phyloP scores from a whole-genome alignment of 2,329 filamentous ascomycete species.

The Diaporthe amygdali region DNA sequence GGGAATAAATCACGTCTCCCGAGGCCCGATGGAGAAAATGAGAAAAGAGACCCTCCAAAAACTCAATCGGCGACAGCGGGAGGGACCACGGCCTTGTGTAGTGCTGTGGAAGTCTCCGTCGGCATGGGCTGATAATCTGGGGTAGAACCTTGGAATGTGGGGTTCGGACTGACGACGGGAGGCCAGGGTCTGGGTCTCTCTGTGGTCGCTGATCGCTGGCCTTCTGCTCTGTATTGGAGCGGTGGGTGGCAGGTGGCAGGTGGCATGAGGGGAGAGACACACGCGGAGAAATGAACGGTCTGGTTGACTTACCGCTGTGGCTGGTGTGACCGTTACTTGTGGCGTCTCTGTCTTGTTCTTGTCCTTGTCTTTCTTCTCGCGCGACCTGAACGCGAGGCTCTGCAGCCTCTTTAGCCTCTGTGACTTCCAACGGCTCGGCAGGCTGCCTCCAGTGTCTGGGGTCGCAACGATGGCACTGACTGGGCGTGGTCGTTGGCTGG shows the following conservation, averaged over 20 bases:
- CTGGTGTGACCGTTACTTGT: slow-evolving; percentile 12
- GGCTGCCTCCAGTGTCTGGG: background rate
- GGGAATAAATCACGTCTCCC: background rate
- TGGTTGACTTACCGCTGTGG: slow-evolving; percentile 21
- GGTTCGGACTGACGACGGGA: slow-evolving; percentile 12
- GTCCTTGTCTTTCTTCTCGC: slow-evolving; percentile 7
- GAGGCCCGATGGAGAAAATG: background rate
- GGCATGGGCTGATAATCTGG: slow-evolving; percentile 27
- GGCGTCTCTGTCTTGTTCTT: slow-evolving; percentile 11
- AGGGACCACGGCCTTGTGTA: background rate
- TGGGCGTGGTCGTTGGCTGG: slow-evolving; percentile 34
- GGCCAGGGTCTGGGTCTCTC: background rate
- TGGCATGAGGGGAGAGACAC: background rate
- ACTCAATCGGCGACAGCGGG: slow-evolving; percentile 10
- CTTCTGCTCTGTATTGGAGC: too few relatives aligned
- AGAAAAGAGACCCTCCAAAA: background rate
- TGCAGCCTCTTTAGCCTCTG: slow-evolving; percentile 15
- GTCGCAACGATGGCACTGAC: background rate
- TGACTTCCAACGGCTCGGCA: slow-evolving; percentile 10
- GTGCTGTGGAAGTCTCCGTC: slow-evolving; percentile 19
- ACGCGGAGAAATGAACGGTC: background rate
- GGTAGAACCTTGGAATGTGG: slow-evolving; percentile 25
- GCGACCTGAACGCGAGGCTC: background rate
- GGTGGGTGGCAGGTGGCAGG: background rate
- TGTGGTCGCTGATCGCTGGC: too few relatives aligned